Evolutionary conservation across 495 filamentous ascomycete genomes (phyloP).

Genomic region (Annulohypoxylon moriforme): DNA sequence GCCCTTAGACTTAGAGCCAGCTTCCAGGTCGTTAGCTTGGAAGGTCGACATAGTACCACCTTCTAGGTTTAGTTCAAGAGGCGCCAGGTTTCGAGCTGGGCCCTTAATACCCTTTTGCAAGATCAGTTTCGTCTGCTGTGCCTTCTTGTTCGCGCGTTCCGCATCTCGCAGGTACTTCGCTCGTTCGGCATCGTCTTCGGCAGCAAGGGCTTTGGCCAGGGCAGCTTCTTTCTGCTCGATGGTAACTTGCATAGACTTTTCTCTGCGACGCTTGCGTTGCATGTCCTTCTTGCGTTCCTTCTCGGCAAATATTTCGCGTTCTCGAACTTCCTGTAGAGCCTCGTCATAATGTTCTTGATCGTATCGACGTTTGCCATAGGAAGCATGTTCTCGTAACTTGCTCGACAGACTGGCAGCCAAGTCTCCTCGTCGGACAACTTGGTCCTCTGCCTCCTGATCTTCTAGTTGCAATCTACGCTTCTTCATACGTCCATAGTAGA

Average conservation of each 20-base stretch:
- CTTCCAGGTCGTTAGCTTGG: slow-evolving; percentile 71
- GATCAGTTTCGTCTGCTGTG: slow-evolving; percentile 81
- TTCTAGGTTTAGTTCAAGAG: slow-evolving; percentile 83
- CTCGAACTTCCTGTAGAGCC: slow-evolving; percentile 85
- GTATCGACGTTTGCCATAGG: slow-evolving; percentile 62
- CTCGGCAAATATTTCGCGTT: slow-evolving; percentile 89
- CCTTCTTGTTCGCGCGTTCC: slow-evolving; percentile 87
- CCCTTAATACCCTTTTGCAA: slow-evolving; percentile 85
- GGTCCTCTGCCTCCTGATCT: slow-evolving; percentile 65
- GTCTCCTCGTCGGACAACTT: slow-evolving; percentile 64
- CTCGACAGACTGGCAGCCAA: slow-evolving; percentile 47
- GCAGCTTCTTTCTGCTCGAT: slow-evolving; percentile 87
- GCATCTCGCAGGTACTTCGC: slow-evolving; percentile 82
- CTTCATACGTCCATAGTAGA: slow-evolving; percentile 68
- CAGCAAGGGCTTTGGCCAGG: slow-evolving; percentile 75
- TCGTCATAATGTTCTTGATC: slow-evolving; percentile 65
- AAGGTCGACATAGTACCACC: slow-evolving; percentile 91
- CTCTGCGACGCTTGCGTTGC: slow-evolving; percentile 95
- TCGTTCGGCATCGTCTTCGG: slow-evolving; percentile 81
- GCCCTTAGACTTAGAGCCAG: slow-evolving; percentile 67
- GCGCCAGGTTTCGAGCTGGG: slow-evolving; percentile 80
- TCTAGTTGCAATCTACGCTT: slow-evolving; percentile 69
- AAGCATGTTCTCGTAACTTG: slow-evolving; percentile 58
- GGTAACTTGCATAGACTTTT: slow-evolving; percentile 90
- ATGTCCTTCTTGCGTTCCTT: slow-evolving; percentile 99